Evolutionary conservation across 441 rosid species (phyloP), one percentile per base, ranked within the genome.

Genomic region (Eutrema salsugineum): DNA sequence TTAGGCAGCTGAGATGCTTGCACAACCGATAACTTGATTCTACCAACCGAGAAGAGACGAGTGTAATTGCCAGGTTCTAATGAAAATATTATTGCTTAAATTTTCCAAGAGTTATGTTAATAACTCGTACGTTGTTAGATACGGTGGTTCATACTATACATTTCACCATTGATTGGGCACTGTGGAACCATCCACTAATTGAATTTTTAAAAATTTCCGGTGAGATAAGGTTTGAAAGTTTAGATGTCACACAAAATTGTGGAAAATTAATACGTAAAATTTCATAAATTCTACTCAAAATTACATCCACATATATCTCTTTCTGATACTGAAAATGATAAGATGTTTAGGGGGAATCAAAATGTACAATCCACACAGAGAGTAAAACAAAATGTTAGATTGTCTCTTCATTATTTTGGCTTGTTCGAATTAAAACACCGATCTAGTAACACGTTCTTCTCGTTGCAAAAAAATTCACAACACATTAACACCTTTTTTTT

Each of bases 1-100:
- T 73, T 75, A 32, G 81, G 79, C 17, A 85, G 75, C 50, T 82
- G 77, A 62, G 86, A 82, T 3, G 77, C 83, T 64, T 78, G 76
- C 68, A 86, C 78, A 3, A 85, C 66, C 12, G 84, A 81, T 68
- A 86, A 62, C 46, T 73, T 67, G 74, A 85, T 72, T 53, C 49
- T 68, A 30, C 86, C 82, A 4, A 48, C 49, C 60, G 77, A 17
- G 62, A 33, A 5, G 40, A 10, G 6, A 30, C 6, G 1, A 30
- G 33, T 28, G 5, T 28, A 28, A 28, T 28, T 28, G 6, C 32
- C n/a, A n/a, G n/a, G n/a, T n/a, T n/a, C n/a, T 28, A 22, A 20
- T 2, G 22, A 20, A 20, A 20, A 20, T 20, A 1, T 20, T 20
- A 1, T 20, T 20, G 22, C 22, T 20, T 20, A 20, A 1, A 20